These are phyloP conservation scores for Podaxis rugospora DNA, from an alignment of 768 basidiomycete species.

Conservation along the genomic window DNA sequence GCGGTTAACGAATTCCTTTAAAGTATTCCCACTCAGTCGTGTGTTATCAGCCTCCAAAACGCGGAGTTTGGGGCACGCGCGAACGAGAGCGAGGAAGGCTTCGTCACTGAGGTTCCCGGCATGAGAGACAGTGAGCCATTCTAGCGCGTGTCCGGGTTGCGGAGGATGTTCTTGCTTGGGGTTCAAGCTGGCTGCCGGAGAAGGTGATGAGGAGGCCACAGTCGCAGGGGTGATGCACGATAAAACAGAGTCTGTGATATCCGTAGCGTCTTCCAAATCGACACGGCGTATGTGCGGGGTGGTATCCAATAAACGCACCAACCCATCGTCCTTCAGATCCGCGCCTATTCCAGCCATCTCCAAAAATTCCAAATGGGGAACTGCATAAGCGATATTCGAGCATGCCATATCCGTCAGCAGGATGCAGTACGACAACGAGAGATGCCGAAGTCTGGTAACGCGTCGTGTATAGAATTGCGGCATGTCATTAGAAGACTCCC, in stretches of 20 bases:
- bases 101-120: constrained; percentile 61
- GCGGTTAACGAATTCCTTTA: constrained; percentile 65
- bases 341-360: constrained; percentile 76
- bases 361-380: constrained; percentile 71
- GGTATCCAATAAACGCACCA: constrained; percentile 64
- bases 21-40: constrained; percentile 52
- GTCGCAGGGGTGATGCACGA: constrained; percentile 51
- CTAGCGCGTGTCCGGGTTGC: constrained; percentile 62
- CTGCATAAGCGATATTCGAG: constrained; percentile 61
- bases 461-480: constrained; percentile 46
- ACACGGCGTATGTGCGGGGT: constrained; percentile 69
- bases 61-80: constrained; percentile 53
- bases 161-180: constrained; percentile 17
- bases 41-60: constrained; percentile 81
- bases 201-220: not conserved
- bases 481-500: constrained; percentile 44
- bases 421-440: constrained; percentile 66
- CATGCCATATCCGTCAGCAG: constrained; percentile 75
- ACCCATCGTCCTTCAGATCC: constrained; percentile 67
- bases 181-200: not conserved
- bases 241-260: constrained; percentile 72
- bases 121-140: constrained; percentile 68
- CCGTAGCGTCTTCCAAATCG: constrained; percentile 81
- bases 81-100: constrained; percentile 60
- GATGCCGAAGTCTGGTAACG: constrained; percentile 66